Conservation (phyloP, 768 basidiomycete species). For the Lentinula edodes region DNA sequence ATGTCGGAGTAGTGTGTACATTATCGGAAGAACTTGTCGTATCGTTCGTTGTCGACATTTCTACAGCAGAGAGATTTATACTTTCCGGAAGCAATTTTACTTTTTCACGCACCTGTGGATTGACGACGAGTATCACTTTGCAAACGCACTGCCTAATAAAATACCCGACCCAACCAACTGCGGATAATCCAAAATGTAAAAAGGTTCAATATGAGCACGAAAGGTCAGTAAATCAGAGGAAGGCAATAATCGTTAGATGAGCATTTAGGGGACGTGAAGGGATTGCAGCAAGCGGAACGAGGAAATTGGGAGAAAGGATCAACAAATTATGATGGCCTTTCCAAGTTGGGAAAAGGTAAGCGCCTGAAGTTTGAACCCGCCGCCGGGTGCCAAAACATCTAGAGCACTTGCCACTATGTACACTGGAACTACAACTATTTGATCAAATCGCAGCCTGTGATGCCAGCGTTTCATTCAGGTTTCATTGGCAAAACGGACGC, state of each 20-base stretch:
- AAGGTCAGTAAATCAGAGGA: not conserved
- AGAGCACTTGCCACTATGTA: too few relatives aligned
- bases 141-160: not conserved
- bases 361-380: not conserved
- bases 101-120: not conserved
- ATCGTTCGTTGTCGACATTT: slow-evolving; percentile 3
- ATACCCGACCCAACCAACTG: not conserved
- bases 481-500: too few relatives aligned
- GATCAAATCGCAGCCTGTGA: too few relatives aligned
- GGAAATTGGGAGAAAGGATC: not conserved
- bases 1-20: not conserved
- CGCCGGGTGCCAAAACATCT: too few relatives aligned
- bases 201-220: not conserved
- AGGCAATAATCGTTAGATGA: not conserved
- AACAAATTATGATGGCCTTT: not conserved
- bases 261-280: not conserved
- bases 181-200: not conserved
- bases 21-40: slow-evolving; percentile 3
- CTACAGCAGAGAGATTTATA: not conserved
- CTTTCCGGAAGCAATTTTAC: not conserved
- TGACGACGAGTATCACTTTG: not conserved
- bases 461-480: too few relatives aligned
- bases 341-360: not conserved
- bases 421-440: too few relatives aligned
- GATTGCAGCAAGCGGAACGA: not conserved